Evolutionary conservation across 1,284 basidiomycete genomes (phyloP).

Genomic region (Puccinia horiana): DNA sequence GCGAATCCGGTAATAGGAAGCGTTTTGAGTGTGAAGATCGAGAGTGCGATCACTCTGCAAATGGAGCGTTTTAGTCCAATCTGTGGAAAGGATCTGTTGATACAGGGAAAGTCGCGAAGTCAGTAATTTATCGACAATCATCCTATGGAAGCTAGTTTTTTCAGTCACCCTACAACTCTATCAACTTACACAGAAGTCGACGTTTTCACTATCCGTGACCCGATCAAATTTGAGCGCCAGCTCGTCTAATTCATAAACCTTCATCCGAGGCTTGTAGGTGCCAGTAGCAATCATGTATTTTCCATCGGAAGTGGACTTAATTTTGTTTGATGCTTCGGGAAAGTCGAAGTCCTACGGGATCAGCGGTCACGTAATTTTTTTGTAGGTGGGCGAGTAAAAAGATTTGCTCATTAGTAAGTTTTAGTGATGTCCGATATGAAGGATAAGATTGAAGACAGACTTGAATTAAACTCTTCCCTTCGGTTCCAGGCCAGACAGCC

Average conservation of each 20-base stretch:
- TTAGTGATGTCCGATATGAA: background rate
- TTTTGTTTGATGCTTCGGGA: constrained; percentile 88
- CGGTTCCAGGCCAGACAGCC: constrained; percentile 25
- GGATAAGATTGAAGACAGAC: constrained; percentile 51
- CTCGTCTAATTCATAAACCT: constrained; percentile 92
- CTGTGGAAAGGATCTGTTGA: constrained; percentile 82
- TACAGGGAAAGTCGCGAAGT: background rate
- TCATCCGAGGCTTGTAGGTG: constrained; percentile 96
- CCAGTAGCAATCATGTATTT: constrained; percentile 91
- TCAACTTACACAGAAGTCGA: constrained; percentile 91
- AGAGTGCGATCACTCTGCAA: constrained; percentile 93
- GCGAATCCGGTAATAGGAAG: constrained; percentile 85
- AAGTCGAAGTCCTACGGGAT: constrained; percentile 84
- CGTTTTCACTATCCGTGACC: constrained; percentile 93
- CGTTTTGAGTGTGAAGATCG: constrained; percentile 90
- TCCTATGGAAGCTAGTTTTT: background rate
- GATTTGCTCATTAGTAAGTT: constrained; percentile 51
- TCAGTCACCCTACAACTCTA: background rate
- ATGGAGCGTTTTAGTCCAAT: constrained; percentile 99
- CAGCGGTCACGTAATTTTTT: background rate
- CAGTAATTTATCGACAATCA: background rate
- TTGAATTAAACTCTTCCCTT: constrained; percentile 47
- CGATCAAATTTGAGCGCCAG: constrained; percentile 93
- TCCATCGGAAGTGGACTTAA: constrained; percentile 88
- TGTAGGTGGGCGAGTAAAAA: background rate